Evolutionary conservation across 208 protist species (phyloP), one percentile per base, ranked within the genome.

Genomic region (Sergeia podlipaevii): DNA sequence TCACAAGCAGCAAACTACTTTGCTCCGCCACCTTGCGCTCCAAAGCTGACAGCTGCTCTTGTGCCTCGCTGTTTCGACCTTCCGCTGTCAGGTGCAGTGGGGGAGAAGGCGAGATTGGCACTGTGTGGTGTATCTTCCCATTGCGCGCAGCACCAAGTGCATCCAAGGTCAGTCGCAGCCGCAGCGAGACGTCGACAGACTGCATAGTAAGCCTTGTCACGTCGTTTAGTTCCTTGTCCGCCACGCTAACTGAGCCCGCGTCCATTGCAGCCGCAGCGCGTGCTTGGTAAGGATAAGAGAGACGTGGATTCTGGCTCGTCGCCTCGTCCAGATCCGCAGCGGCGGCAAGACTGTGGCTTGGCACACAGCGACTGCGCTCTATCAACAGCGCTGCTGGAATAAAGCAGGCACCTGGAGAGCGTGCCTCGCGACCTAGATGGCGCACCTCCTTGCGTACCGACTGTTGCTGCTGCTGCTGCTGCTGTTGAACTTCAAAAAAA

Each of bases 231-330:
- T 84, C 76, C 26, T 23, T n/a, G 8, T 66, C 44, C 0, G 76
- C 76, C 20, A 53, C 71, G 15, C 39, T 28, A 23, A 55, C 62
- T 42, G 69, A 50, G 27, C 74, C 74, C 11, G 59, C 41, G 53
- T 82, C 74, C 74, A 81, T 81, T 20, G 46, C 48, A 59, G 68
- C 63, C 17, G 74, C 74, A 2, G 74, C 74, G 32, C 74, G 33
- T 38, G 33, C 11, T 38, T 39, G 42, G 26, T 72, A 73, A 0
- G 70, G 70, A 50, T 73, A 63, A 3, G 70, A 73, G 21, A 74
- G 42, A n/a, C 26, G 49, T 3, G 66, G 72, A 41, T 74, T 41
- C 33, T 62, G 51, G 32, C 48, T 38, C n/a, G 60, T 70, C 3
- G 71, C 65, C 43, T 60, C 65, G 11, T 46, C 54, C 0, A 74